Evolutionary conservation across 495 filamentous ascomycete species (phyloP).

Genomic region (Pyronema omphalodes): DNA sequence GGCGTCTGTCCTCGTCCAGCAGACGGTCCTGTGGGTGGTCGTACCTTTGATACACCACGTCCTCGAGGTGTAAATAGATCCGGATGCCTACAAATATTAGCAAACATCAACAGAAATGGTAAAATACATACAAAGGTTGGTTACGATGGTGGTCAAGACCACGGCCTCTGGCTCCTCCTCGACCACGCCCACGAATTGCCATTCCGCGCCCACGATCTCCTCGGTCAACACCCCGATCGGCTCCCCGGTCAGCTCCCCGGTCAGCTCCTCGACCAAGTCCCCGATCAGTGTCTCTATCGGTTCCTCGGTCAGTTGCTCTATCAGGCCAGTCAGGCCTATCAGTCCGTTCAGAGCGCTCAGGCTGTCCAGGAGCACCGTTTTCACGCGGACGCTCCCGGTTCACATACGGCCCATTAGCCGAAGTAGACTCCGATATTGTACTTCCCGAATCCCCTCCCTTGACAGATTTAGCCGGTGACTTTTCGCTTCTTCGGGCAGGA

Average conservation of each 20-base stretch:
- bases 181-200: constrained; percentile 4
- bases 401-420: constrained; percentile 16
- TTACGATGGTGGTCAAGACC: constrained; percentile 15
- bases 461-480: not conserved
- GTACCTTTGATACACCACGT: constrained; percentile 7
- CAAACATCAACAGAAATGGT: not conserved
- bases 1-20: not conserved
- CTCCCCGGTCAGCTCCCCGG: not conserved
- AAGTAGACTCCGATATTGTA: constrained; percentile 5
- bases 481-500: constrained; percentile 9
- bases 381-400: constrained; percentile 20
- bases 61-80: constrained; percentile 6
- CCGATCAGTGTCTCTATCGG: constrained; percentile 4
- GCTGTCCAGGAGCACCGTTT: constrained; percentile 7
- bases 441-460: not conserved
- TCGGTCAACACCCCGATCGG: not conserved
- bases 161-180: constrained; percentile 18
- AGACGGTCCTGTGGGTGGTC: not conserved
- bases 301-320: not conserved
- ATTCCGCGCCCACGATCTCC: too few species aligned
- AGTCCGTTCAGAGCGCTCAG: constrained; percentile 1
- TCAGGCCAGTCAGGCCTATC: not conserved
- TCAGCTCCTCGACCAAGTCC: constrained; percentile 8
- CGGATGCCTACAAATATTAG: not conserved
- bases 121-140: constrained; percentile 5